These are phyloP conservation scores for Vicia faba DNA, from an alignment of 306 rosid species.

Conservation along the genomic window DNA sequence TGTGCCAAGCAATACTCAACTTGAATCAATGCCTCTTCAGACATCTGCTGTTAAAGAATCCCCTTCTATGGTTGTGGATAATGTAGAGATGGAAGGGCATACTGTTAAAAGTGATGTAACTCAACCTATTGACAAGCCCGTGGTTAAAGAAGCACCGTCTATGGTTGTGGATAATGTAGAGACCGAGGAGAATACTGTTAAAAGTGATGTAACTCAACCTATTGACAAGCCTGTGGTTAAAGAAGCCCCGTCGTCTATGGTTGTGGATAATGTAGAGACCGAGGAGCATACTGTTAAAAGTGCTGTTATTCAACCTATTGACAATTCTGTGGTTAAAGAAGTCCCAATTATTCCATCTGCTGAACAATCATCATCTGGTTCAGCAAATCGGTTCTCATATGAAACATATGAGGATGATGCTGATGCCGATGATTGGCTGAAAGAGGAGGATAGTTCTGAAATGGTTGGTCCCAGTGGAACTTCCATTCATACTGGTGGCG, in stretches of 20 bases:
- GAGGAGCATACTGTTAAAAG: slow-evolving; percentile 61
- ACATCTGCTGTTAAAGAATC: slow-evolving; percentile 41
- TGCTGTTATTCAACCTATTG: slow-evolving; percentile 52
- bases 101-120: too few relatives aligned
- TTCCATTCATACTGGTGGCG: slow-evolving; percentile 56
- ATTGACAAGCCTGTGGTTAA: too few relatives aligned
- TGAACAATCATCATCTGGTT: slow-evolving; percentile 44
- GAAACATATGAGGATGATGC: slow-evolving; percentile 75
- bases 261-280: slow-evolving; percentile 49
- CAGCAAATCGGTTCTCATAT: slow-evolving; percentile 48
- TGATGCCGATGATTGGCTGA: slow-evolving; percentile 96
- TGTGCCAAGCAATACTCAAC: slow-evolving; percentile 51
- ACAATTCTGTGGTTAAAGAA: slow-evolving; percentile 66
- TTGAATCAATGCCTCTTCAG: slow-evolving; percentile 47
- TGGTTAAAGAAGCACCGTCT: too few relatives aligned
- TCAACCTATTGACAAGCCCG: too few relatives aligned
- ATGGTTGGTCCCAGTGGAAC: slow-evolving; percentile 66
- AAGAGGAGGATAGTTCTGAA: slow-evolving; percentile 84
- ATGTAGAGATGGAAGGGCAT: too few relatives aligned
- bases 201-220: too few relatives aligned
- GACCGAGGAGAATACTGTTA: too few relatives aligned
- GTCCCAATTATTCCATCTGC: slow-evolving; percentile 40
- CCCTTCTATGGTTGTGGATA: too few relatives aligned
- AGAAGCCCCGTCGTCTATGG: slow-evolving; percentile 40
- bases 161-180: too few relatives aligned